Percentiles rank a stretch among this genome's conserved stretches.
These are phyloP conservation scores for Piper longum DNA, from an alignment of 164 flowering plant species.

Conservation along the genomic window DNA sequence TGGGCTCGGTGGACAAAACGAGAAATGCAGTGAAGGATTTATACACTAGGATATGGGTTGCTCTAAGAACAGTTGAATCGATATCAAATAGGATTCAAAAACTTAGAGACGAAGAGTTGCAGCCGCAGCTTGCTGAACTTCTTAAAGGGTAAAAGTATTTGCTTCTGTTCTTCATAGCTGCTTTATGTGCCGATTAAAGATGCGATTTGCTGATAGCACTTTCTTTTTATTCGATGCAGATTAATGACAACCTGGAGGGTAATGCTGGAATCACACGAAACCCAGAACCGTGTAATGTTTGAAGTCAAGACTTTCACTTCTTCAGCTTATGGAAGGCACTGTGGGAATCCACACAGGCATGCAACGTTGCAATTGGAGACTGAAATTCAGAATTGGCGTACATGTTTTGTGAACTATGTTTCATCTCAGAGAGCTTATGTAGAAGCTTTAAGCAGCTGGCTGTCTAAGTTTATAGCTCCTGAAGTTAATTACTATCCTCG, in stretches of 20 bases:
- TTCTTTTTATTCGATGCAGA: slow-evolving; percentile 27
- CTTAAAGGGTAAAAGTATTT: slow-evolving; percentile 49
- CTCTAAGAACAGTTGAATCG: slow-evolving; percentile 72
- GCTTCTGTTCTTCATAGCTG: not conserved
- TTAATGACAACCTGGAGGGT: slow-evolving; percentile 52
- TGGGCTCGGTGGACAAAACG: slow-evolving; percentile 45
- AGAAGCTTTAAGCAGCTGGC: slow-evolving; percentile 68
- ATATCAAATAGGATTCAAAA: slow-evolving; percentile 67
- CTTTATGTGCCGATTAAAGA: not conserved
- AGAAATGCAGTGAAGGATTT: slow-evolving; percentile 75
- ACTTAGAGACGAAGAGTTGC: slow-evolving; percentile 78
- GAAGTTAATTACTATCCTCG: slow-evolving; percentile 54
- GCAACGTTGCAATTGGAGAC: slow-evolving; percentile 78
- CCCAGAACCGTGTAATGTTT: slow-evolving; percentile 57
- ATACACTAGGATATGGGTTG: slow-evolving; percentile 68
- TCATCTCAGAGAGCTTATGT: slow-evolving; percentile 56
- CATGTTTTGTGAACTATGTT: slow-evolving; percentile 48
- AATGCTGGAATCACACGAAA: slow-evolving; percentile 79
- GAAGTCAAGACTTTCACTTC: slow-evolving; percentile 62
- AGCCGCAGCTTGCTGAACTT: slow-evolving; percentile 75
- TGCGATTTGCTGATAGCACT: too few relatives aligned
- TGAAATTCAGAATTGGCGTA: slow-evolving; percentile 76
- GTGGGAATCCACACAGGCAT: slow-evolving; percentile 56
- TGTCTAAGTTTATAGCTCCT: slow-evolving; percentile 60
- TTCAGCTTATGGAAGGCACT: slow-evolving; percentile 57